Conservation (phyloP, 1,139 yeast genomes). For the Suhomyces atakaporum region DNA sequence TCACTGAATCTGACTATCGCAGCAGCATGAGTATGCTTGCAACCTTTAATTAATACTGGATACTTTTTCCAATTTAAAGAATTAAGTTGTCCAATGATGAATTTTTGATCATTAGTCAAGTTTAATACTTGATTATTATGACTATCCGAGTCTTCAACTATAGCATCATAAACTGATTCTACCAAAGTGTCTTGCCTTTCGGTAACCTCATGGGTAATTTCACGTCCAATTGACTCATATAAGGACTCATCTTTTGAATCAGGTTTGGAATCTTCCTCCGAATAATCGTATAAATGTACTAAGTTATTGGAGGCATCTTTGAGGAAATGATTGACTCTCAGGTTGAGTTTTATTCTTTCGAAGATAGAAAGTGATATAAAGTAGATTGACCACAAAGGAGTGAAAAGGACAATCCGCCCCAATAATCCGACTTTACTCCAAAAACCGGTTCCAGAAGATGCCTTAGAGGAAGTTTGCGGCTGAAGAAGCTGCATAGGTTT, state of each 20-base stretch:
- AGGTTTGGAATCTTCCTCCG: constrained; percentile 13
- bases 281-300: constrained; percentile 30
- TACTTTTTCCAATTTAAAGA: constrained; percentile 64
- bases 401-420: constrained; percentile 41
- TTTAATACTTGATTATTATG: constrained; percentile 22
- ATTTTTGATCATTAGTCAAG: constrained; percentile 46
- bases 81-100: constrained; percentile 60
- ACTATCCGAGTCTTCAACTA: constrained; percentile 28
- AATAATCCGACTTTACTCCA: constrained; percentile 50
- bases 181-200: constrained; percentile 34
- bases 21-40: constrained; percentile 77
- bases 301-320: constrained; percentile 32
- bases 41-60: constrained; percentile 67
- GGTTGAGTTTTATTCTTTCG: constrained; percentile 39
- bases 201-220: constrained; percentile 12
- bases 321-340: constrained; percentile 34
- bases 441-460: neutral
- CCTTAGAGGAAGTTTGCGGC: neutral
- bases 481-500: constrained; percentile 29
- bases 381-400: constrained; percentile 58
- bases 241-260: constrained; percentile 11
- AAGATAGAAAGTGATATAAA: constrained; percentile 47
- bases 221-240: constrained; percentile 20
- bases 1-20: constrained; percentile 66
- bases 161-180: constrained; percentile 62